Evolutionary conservation across 805 yeast species (phyloP).

Genomic region (Scheffersomyces amazonensis): DNA sequence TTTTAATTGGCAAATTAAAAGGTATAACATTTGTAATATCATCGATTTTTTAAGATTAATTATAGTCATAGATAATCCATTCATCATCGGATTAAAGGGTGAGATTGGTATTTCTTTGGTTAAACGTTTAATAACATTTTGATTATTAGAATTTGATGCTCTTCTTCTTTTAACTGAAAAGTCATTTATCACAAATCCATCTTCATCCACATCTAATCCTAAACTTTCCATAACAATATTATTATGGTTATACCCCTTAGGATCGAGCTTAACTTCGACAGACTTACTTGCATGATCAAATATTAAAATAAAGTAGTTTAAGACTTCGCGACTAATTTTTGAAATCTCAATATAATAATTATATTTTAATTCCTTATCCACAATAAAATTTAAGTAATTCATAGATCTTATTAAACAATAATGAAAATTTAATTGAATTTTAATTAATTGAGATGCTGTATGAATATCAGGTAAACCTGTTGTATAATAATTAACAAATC

Average conservation of each 20-base stretch:
- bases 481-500: conserved; percentile 18
- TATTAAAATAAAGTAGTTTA: conserved; percentile 34
- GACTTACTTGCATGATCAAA: conserved; percentile 32
- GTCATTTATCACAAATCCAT: conserved; percentile 44
- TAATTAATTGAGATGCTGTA: conserved; percentile 37
- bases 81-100: conserved; percentile 39
- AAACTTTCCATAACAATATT: conserved; percentile 31
- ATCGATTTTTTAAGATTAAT: conserved; percentile 42
- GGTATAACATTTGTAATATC: conserved; percentile 40
- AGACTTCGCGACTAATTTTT: conserved; percentile 35
- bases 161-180: conserved; percentile 37
- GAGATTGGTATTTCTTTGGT: conserved; percentile 31
- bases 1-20: conserved; percentile 38
- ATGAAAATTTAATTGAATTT: conserved; percentile 44
- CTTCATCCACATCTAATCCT: conserved; percentile 42
- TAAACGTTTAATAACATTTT: conserved; percentile 9
- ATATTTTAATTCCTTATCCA: conserved; percentile 38
- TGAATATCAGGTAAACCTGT: conserved; percentile 37
- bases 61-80: conserved; percentile 41
- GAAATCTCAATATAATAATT: conserved; percentile 32
- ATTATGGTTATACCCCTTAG: conserved; percentile 7
- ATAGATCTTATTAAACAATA: conserved; percentile 39
- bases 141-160: conserved; percentile 7
- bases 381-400: conserved; percentile 42
- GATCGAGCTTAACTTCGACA: conserved; percentile 5